These are phyloP conservation scores for Lithocarpus polystachyus DNA, from an alignment of 306 rosid genomes.

Conservation along the genomic window DNA sequence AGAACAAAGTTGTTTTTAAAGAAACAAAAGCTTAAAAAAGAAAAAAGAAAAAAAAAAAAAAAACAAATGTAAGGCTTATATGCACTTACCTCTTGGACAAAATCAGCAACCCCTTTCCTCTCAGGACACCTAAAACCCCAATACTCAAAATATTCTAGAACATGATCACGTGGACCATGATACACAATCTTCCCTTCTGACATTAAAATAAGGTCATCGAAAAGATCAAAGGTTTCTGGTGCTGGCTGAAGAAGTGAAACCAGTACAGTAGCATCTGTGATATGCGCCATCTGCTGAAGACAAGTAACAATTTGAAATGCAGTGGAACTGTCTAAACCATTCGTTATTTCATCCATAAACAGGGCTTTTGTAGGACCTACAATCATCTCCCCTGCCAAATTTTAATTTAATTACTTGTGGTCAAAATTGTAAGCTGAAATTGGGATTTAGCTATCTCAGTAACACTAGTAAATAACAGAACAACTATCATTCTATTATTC, in stretches of 20 bases:
- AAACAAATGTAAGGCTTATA: background rate
- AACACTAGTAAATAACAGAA: background rate
- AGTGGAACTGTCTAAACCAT: too few relatives aligned
- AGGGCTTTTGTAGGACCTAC: too few relatives aligned
- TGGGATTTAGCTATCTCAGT: background rate
- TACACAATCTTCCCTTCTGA: conserved; percentile 39
- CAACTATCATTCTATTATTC: background rate
- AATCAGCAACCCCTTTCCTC: conserved; percentile 37
- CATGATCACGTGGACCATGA: conserved; percentile 46
- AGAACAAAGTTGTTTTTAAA: background rate
- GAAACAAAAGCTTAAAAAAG: background rate
- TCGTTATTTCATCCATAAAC: too few relatives aligned
- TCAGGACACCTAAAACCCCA: conserved; percentile 51
- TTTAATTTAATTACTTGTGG: background rate
- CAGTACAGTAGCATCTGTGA: conserved; percentile 18
- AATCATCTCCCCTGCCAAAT: conserved; percentile 39
- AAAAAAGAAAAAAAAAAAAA: background rate
- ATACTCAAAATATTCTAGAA: conserved; percentile 35
- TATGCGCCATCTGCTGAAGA: background rate
- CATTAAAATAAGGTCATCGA: conserved; percentile 47
- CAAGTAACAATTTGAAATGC: too few relatives aligned
- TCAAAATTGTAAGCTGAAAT: background rate
- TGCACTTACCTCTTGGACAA: background rate
- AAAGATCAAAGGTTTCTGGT: conserved; percentile 44
- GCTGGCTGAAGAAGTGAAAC: conserved; percentile 58